Percentiles rank a stretch among this genome's conserved stretches.
Conservation (phyloP, 2,329 filamentous ascomycete species). For the Neonectria punicea region DNA sequence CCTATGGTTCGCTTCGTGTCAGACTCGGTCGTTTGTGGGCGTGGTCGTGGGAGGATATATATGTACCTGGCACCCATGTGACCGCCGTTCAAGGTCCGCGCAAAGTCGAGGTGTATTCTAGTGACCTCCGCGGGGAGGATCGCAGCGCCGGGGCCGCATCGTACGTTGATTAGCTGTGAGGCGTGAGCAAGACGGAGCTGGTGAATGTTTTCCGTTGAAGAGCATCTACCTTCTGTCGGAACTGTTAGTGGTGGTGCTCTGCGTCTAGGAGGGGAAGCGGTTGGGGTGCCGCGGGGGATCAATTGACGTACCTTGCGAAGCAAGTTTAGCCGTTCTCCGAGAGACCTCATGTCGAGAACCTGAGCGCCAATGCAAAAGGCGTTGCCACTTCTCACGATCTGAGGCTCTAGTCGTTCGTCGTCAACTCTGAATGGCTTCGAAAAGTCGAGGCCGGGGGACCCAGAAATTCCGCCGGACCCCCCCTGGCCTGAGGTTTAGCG, state of each 20-base stretch:
- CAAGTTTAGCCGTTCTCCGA: constrained; percentile 78
- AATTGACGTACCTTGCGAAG: constrained; percentile 72
- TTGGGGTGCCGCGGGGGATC: not conserved
- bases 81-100: constrained; percentile 68
- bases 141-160: constrained; percentile 84
- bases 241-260: constrained; percentile 32
- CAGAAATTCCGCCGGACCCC: constrained; percentile 44
- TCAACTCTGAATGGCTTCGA: constrained; percentile 36
- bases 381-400: constrained; percentile 26
- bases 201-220: constrained; percentile 24
- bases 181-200: constrained; percentile 41
- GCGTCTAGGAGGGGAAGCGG: not conserved
- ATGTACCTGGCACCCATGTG: constrained; percentile 78
- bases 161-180: constrained; percentile 76
- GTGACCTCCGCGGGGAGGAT: constrained; percentile 81
- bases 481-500: constrained; percentile 37
- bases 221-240: constrained; percentile 55
- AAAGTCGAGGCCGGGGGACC: constrained; percentile 38
- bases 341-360: constrained; percentile 51
- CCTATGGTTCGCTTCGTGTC: constrained; percentile 57
- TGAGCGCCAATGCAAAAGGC: constrained; percentile 33
- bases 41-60: not conserved
- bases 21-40: not conserved
- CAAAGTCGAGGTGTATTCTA: constrained; percentile 80
- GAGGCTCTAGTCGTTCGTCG: constrained; percentile 19